A percentile compares a stretch with the other conserved stretches of the same genome.
Evolutionary conservation across 2,329 filamentous ascomycete genomes (phyloP).

Genomic region (Penicillium fuscoglaucum): DNA sequence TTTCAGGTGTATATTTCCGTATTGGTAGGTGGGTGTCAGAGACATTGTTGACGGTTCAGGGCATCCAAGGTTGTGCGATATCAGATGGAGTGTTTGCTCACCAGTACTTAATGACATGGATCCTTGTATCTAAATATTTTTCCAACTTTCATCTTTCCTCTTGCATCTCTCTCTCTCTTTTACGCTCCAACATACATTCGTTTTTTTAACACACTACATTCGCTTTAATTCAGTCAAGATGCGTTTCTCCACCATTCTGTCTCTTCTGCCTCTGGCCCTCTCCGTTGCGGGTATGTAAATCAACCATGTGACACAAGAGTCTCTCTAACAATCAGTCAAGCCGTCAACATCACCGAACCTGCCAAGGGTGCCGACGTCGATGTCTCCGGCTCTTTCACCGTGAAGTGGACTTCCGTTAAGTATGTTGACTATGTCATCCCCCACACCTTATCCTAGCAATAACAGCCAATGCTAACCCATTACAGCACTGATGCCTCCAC

Average conservation of each 20-base stretch:
- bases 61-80: conserved; percentile 7
- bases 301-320: neutral
- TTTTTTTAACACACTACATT: conserved; percentile 3
- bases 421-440: conserved; percentile 18
- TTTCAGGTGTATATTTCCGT: conserved; percentile 9
- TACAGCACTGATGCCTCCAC: conserved; percentile 40
- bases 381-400: conserved; percentile 35
- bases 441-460: neutral
- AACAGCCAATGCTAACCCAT: neutral
- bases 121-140: conserved; percentile 1
- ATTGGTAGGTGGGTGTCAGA: neutral
- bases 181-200: neutral
- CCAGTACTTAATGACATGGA: conserved; percentile 1
- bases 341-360: conserved; percentile 39
- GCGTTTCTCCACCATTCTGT: conserved; percentile 28
- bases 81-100: conserved; percentile 3
- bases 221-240: conserved; percentile 21
- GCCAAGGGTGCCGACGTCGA: conserved; percentile 34
- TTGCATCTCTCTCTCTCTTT: neutral
- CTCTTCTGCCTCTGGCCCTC: conserved; percentile 30
- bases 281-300: conserved; percentile 30
- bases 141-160: neutral
- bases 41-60: neutral
- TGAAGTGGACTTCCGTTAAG: conserved; percentile 43
- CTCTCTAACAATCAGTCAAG: conserved; percentile 20